Conservation (phyloP, 768 basidiomycete species). For the Lactarius deliciosus region DNA sequence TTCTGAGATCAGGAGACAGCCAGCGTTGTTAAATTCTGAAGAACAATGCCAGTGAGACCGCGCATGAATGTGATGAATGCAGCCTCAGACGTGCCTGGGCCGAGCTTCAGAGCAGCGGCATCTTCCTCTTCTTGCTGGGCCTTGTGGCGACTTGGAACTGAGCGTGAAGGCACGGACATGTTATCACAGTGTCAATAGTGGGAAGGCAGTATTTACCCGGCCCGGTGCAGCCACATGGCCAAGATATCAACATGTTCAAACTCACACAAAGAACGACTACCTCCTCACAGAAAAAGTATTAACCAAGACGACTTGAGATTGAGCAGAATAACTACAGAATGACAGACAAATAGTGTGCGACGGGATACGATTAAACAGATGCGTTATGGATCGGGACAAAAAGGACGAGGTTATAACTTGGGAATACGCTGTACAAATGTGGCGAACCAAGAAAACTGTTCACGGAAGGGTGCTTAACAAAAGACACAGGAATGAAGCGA, state of each 20-base stretch:
- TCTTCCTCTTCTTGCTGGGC: conserved; percentile 77
- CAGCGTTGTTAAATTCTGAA: conserved; percentile 87
- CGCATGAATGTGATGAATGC: conserved; percentile 2
- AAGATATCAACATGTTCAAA: conserved; percentile 5
- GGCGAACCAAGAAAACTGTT: conserved; percentile 36
- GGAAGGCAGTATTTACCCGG: neutral
- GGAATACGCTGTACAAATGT: conserved; percentile 38
- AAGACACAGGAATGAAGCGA: conserved; percentile 38
- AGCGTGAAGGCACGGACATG: conserved; percentile 49
- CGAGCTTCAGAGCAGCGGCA: conserved; percentile 80
- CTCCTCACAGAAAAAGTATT: neutral
- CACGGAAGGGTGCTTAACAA: conserved; percentile 31
- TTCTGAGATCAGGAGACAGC: conserved; percentile 88
- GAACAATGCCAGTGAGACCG: conserved; percentile 5
- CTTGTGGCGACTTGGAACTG: conserved; percentile 60
- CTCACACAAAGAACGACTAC: neutral
- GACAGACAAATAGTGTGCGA: conserved; percentile 65
- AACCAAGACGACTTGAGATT: conserved; percentile 32
- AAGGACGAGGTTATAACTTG: conserved; percentile 32
- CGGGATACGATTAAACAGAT: conserved; percentile 64
- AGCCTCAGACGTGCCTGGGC: conserved; percentile 49
- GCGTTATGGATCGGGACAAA: conserved; percentile 35
- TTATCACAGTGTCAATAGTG: conserved; percentile 7
- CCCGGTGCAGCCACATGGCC: neutral
- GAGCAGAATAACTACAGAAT: conserved; percentile 67